These are phyloP conservation scores for Clitoria ternatea DNA, from an alignment of 306 rosid species.

Conservation along the genomic window DNA sequence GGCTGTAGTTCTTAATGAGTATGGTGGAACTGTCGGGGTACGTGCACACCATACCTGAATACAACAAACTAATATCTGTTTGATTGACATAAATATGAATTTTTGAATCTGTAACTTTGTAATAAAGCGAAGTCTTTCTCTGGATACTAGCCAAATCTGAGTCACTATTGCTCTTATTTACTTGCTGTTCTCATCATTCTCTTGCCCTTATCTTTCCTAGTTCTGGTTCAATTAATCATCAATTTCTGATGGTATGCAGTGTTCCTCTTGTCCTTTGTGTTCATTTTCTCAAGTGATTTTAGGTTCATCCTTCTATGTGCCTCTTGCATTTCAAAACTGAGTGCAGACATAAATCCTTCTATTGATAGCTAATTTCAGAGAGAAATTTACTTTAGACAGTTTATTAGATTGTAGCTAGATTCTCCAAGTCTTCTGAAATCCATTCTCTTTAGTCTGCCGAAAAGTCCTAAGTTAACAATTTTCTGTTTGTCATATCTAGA, in stretches of 20 bases:
- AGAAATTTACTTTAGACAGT: not conserved
- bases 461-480: slow-evolving; percentile 14
- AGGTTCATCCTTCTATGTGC: not conserved
- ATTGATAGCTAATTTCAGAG: not conserved
- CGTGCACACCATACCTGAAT: slow-evolving; percentile 28
- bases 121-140: not conserved
- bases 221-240: not conserved
- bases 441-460: not conserved
- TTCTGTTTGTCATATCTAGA: not conserved
- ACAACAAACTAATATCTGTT: slow-evolving; percentile 15
- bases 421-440: slow-evolving; percentile 11
- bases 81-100: slow-evolving; percentile 17
- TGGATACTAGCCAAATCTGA: slow-evolving; percentile 1
- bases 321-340: slow-evolving; percentile 8
- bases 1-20: slow-evolving; percentile 98
- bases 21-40: slow-evolving; percentile 99
- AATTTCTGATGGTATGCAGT: not conserved
- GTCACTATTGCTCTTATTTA: not conserved
- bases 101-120: not conserved
- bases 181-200: not conserved
- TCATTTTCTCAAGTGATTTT: not conserved
- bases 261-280: not conserved
- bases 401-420: slow-evolving; percentile 1
- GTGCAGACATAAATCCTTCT: not conserved
- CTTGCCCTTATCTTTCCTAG: not conserved